Conservation (phyloP, 2,329 filamentous ascomycete species). For the Curvularia eragrostidis region DNA sequence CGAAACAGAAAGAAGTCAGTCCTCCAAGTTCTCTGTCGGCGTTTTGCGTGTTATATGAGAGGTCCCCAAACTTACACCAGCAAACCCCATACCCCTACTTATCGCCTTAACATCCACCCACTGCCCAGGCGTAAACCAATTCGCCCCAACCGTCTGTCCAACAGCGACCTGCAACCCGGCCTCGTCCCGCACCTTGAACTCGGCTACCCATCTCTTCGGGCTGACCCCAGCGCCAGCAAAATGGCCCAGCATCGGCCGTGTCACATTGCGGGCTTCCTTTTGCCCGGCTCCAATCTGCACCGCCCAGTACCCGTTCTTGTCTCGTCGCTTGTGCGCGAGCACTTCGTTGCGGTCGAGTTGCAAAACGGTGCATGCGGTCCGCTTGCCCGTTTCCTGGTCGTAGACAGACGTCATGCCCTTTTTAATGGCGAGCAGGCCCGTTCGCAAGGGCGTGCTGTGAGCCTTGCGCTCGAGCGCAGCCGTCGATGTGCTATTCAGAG, state of each 20-base stretch:
- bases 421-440: constrained; percentile 85
- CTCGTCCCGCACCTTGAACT: constrained; percentile 83
- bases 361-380: constrained; percentile 87
- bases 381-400: constrained; percentile 74
- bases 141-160: constrained; percentile 77
- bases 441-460: constrained; percentile 68
- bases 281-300: constrained; percentile 86
- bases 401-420: constrained; percentile 96
- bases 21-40: background rate
- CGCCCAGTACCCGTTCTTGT: constrained; percentile 88
- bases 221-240: constrained; percentile 81
- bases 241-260: constrained; percentile 84
- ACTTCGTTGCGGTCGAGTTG: constrained; percentile 94
- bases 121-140: constrained; percentile 90
- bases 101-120: constrained; percentile 84
- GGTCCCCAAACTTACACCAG: constrained; percentile 63
- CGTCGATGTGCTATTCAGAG: constrained; percentile 62
- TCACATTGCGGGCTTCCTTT: constrained; percentile 76
- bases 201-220: constrained; percentile 81
- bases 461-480: constrained; percentile 67
- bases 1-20: constrained; percentile 18
- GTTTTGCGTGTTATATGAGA: background rate
- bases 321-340: constrained; percentile 80
- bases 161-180: constrained; percentile 75
- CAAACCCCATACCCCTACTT: constrained; percentile 89